Base-by-base conservation (phyloP, 108 stramenopile genomes). In the Pseudonitzschia pungens region DNA sequence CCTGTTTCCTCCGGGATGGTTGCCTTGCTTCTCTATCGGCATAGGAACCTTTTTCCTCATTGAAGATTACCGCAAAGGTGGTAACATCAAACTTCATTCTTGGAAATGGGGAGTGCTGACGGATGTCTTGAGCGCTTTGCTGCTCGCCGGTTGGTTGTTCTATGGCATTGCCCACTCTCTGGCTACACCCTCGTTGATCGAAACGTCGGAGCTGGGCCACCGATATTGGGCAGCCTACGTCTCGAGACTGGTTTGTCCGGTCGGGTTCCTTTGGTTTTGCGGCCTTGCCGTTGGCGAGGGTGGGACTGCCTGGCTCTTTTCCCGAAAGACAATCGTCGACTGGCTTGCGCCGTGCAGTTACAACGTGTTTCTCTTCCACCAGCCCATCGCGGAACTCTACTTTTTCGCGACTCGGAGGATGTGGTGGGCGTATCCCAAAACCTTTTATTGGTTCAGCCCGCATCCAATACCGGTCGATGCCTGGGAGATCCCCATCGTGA, bases 361-460 rank as follows among this genome's bases (percentile, higher is more conserved):
- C 57, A 59, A 59, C 36, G 41, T 57, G n/a, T 71, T 51, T 59
- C 70, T 71, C 57, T 71, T 71, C 40, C 70, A 71, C 55, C 56
- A 58, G 27, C 48, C 41, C 20, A 54, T 71, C 36, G 5, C 18
- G 8, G 57, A 71, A 41, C 41, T 54, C 31, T 71, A 71, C 11
- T 71, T 42, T 58, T 57, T 41, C 15, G 70, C 56, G 0, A 71
- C 70, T 14, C 27, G 70, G 1, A 21, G 70, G 57, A 24, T 57
- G 3, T 71, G 70, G 70, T 71, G 54, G 54, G 36, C 55, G 12
- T 57, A 40, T 21, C 55, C 57, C 5, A 71, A 71, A 43, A 20
- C 36, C 36, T 71, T 71, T 43, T 71, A 58, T 24, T 71, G 70
- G 70, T 71, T 71, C 55, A 63, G 62, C 10, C 54, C 54, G 54